These are phyloP conservation scores for Protoeuglena noctilucae DNA, from an alignment of 139 green algal species.

Conservation along the genomic window DNA sequence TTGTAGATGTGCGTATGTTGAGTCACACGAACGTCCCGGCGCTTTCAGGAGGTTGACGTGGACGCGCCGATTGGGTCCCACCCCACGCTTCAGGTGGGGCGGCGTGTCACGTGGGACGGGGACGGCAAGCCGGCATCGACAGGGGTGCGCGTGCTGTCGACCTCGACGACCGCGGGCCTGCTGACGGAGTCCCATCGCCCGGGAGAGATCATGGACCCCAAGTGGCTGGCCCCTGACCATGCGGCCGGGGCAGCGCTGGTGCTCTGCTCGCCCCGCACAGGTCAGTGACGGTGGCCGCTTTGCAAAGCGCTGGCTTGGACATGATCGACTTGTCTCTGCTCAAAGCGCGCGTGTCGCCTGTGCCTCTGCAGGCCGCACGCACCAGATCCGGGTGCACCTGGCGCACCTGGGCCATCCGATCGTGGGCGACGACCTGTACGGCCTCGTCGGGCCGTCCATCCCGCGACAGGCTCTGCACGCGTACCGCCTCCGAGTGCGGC, in stretches of 20 bases:
- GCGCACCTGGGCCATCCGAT: constrained; percentile 2
- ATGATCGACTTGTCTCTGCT: no score
- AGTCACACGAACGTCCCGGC: no score
- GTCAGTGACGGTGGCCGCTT: neutral
- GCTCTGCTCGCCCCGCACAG: neutral
- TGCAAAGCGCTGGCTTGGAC: no score
- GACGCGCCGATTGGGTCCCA: neutral
- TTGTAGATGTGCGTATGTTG: no score
- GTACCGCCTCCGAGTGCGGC: neutral
- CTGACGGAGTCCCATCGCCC: neutral
- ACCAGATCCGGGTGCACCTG: constrained; percentile 12
- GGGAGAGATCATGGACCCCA: neutral
- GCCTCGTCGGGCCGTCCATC: neutral
- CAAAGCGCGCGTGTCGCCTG: neutral
- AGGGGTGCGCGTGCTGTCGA: neutral
- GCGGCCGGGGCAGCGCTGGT: neutral
- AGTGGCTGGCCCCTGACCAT: neutral
- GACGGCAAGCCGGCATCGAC: neutral
- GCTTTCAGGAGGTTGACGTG: neutral
- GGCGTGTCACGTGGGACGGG: neutral
- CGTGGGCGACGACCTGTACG: constrained; percentile 10
- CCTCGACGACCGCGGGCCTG: neutral
- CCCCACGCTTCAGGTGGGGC: neutral
- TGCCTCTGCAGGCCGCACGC: constrained; percentile 6
- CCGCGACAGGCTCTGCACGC: constrained; percentile 8